Evolutionary conservation across 345 rosid species (phyloP).

Genomic region (Citrus sinensis): DNA sequence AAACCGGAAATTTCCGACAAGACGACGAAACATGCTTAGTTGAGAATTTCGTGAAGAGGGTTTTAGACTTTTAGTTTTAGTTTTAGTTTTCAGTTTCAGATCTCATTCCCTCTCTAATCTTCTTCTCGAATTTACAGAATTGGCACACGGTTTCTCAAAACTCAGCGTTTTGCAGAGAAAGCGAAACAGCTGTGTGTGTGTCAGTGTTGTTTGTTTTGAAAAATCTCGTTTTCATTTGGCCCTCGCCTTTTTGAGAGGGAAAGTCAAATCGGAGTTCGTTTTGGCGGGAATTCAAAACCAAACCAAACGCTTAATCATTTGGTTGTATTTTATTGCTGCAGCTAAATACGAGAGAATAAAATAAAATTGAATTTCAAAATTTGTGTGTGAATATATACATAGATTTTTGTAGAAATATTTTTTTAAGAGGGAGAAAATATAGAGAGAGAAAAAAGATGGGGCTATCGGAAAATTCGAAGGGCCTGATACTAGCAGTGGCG

Average conservation of each 20-base stretch:
- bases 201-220: background rate
- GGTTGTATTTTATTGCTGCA: background rate
- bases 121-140: background rate
- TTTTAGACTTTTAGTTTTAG: background rate
- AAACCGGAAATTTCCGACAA: constrained; percentile 33
- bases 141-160: background rate
- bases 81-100: background rate
- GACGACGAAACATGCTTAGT: constrained; percentile 19
- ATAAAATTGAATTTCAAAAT: background rate
- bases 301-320: constrained; percentile 5
- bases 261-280: background rate
- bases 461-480: constrained; percentile 67
- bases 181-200: background rate
- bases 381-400: background rate
- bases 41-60: background rate
- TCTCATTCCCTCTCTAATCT: background rate
- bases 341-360: background rate
- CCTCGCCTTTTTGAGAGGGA: background rate
- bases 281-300: constrained; percentile 15
- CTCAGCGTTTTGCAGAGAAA: background rate
- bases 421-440: background rate
- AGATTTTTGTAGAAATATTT: background rate
- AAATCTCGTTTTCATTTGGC: background rate
- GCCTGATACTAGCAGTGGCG: constrained; percentile 65
- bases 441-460: constrained; percentile 23